phyloP scores from a whole-genome alignment of 345 rosid genomes.

The Eucalyptus shirleyi region DNA sequence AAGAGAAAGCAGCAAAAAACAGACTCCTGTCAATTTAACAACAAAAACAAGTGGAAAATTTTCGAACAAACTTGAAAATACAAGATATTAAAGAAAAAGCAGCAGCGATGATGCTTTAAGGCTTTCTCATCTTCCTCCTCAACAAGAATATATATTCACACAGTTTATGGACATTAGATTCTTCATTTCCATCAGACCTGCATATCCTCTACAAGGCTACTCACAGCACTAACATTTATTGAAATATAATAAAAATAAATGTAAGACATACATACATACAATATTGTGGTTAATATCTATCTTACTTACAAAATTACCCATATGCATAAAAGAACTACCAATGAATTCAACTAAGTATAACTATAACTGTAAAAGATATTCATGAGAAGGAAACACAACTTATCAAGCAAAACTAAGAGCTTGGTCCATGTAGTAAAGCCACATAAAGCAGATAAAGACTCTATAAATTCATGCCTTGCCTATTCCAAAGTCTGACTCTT shows the following conservation, averaged over 20 bases:
- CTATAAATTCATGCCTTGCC: not conserved
- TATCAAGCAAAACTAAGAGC: not conserved
- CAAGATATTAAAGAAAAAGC: not conserved
- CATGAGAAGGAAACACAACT: not conserved
- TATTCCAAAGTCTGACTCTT: not conserved
- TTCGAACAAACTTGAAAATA: not conserved
- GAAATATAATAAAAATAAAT: not conserved
- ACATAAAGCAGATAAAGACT: not conserved
- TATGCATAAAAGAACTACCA: not conserved
- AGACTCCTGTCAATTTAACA: not conserved
- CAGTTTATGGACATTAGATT: not conserved
- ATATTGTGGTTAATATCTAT: not conserved
- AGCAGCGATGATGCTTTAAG: not conserved
- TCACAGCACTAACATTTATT: not conserved
- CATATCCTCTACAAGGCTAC: not conserved
- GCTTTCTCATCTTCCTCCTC: not conserved
- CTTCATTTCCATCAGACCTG: not conserved
- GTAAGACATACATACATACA: not conserved
- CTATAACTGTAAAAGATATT: not conserved
- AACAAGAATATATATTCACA: not conserved
- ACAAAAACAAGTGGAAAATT: not conserved
- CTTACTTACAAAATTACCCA: not conserved
- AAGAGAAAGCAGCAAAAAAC: not conserved
- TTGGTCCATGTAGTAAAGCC: not conserved
- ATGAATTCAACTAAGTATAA: not conserved